Evolutionary conservation across 768 basidiomycete genomes (phyloP).

Genomic region (Tubosaeta sp.): DNA sequence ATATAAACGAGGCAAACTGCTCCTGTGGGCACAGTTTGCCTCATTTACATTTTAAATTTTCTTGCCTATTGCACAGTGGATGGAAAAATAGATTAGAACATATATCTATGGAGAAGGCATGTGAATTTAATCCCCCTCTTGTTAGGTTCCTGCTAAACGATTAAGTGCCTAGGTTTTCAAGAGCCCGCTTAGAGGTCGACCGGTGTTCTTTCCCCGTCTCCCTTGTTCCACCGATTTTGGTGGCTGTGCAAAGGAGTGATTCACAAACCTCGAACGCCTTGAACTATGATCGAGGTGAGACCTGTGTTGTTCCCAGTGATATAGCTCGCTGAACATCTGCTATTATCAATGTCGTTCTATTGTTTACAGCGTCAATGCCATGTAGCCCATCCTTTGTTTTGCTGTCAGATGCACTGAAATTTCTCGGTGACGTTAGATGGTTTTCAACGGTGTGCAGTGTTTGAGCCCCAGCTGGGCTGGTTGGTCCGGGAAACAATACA

Average conservation of each 20-base stretch:
- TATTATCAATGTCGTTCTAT: conserved; percentile 14
- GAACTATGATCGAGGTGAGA: conserved; percentile 31
- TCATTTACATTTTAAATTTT: conserved; percentile 72
- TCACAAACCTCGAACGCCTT: conserved; percentile 9
- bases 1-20: no score
- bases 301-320: conserved; percentile 19
- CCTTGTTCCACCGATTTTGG: neutral
- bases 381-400: conserved; percentile 21
- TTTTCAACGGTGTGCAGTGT: neutral
- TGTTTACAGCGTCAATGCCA: conserved; percentile 15
- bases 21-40: conserved; percentile 59
- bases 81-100: conserved; percentile 59
- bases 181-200: neutral
- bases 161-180: conserved; percentile 3
- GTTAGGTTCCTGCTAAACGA: neutral
- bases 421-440: conserved; percentile 9
- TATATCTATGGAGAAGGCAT: conserved; percentile 70
- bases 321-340: conserved; percentile 2
- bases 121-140: conserved; percentile 36
- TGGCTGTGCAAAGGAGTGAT: conserved; percentile 12
- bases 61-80: conserved; percentile 73
- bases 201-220: no score
- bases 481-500: conserved; percentile 21
- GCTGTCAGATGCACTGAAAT: conserved; percentile 3
- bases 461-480: neutral